Evolutionary conservation across 805 yeast genomes (phyloP), one percentile per base, ranked within the genome.

Genomic region (Candida chauliodis): DNA sequence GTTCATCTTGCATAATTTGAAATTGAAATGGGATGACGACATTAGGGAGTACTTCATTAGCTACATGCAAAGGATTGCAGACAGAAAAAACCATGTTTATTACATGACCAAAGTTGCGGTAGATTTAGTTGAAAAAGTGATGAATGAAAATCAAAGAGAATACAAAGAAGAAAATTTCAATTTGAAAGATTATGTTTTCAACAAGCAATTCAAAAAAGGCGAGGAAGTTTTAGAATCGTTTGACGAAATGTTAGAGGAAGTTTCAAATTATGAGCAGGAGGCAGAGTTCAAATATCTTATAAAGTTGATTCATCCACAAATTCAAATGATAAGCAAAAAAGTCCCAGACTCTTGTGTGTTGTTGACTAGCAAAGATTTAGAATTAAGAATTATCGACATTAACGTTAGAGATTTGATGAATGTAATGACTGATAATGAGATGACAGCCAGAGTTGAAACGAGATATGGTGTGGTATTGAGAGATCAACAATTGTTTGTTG

Each of bases 291-390:
- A 84, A 30, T 84, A 79, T 53, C 64, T 80, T 44, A 69, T 90
- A 21, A 79, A 79, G 42, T 66, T 91, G 30, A 65, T 83, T 5
- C 76, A 87, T 19, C 96, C 97, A 0, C 96, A 91, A 56, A 76
- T 89, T 33, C 97, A 90, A 54, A 50, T 78, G 17, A 61, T 67
- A 8, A 69, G 78, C 15, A 71, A 69, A 10, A 57, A 59, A 14
- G 75, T 71, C 34, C 67, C 65, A 1, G 59, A 71, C 10, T 62
- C 76, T 1, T 75, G 80, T 40, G 67, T 76, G 5, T 52, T 80
- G 23, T 48, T 79, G 2, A 65, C 80, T 3, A 73, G 84, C 0
- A 72, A 74, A 45, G 84, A 80, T 48, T 66, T 81, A 38, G 84
- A 79, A 41, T 52, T 75, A 42, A 73, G 81, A 36, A 65, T 76